phyloP scores from a whole-genome alignment of 73 alveolate genomes.

The Paramecium bursaria region DNA sequence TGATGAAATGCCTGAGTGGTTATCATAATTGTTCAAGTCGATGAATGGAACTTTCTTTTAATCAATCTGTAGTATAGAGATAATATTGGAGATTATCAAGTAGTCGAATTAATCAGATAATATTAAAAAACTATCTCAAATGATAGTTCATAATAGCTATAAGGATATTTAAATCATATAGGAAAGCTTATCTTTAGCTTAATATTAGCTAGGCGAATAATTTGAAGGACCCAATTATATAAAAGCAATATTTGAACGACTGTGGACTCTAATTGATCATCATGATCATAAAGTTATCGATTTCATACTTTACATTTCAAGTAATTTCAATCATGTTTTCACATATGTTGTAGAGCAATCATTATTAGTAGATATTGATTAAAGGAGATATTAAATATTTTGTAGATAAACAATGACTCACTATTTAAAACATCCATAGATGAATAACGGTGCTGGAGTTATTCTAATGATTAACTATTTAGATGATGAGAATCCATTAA shows the following conservation, averaged over 20 bases:
- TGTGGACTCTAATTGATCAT: constrained; percentile 44
- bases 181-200: background rate
- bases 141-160: constrained; percentile 24
- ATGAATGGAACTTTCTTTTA: constrained; percentile 3
- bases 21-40: constrained; percentile 15
- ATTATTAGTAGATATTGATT: constrained; percentile 2
- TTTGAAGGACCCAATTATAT: constrained; percentile 32
- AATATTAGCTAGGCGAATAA: background rate
- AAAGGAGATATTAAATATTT: constrained; percentile 55
- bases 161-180: background rate
- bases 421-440: constrained; percentile 41
- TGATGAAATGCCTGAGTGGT: background rate
- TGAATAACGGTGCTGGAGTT: constrained; percentile 78
- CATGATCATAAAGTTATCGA: constrained; percentile 42
- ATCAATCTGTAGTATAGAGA: background rate
- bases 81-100: background rate
- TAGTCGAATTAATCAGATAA: background rate
- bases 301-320: background rate
- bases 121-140: background rate
- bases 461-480: constrained; percentile 75
- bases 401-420: constrained; percentile 30
- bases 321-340: constrained; percentile 21
- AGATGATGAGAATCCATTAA: constrained; percentile 77
- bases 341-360: constrained; percentile 34
- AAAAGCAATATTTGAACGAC: constrained; percentile 35